These are phyloP conservation scores for Amesomyces nigricolor DNA, from an alignment of 2,329 filamentous ascomycete species.

Conservation along the genomic window DNA sequence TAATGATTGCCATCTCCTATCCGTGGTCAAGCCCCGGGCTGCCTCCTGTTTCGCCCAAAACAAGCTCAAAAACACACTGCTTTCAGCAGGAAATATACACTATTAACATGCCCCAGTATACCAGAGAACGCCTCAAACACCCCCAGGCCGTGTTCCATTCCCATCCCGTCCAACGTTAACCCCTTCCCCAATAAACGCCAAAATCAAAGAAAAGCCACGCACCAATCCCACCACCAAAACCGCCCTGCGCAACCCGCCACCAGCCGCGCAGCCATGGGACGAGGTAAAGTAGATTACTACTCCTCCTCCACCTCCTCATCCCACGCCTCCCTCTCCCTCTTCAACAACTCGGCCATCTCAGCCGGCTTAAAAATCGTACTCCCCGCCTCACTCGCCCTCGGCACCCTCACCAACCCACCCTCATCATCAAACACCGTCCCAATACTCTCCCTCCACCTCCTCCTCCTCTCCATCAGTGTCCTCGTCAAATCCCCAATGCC, in stretches of 20 bases:
- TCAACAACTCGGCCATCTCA: constrained; percentile 67
- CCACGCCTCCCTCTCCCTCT: constrained; percentile 73
- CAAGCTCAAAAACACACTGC: too few relatives aligned
- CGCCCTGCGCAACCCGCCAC: not conserved
- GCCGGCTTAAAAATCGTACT: constrained; percentile 68
- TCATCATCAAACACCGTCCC: constrained; percentile 86
- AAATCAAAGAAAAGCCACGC: not conserved
- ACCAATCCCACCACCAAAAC: not conserved
- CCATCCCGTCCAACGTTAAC: not conserved
- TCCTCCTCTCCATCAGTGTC: constrained; percentile 84
- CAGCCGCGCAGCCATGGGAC: too few relatives aligned
- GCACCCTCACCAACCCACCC: constrained; percentile 61
- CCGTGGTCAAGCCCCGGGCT: too few relatives aligned
- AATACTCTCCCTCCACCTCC: constrained; percentile 86
- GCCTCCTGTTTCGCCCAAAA: too few relatives aligned
- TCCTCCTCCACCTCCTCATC: constrained; percentile 68
- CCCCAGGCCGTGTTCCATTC: too few relatives aligned
- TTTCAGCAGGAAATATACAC: too few relatives aligned
- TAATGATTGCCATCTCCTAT: too few relatives aligned
- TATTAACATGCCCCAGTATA: too few relatives aligned
- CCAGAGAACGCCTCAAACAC: too few relatives aligned
- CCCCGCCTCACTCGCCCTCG: constrained; percentile 56
- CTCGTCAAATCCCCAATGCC: constrained; percentile 88
- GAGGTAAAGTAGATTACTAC: constrained; percentile 9
- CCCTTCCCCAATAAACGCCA: not conserved